Evolutionary conservation across 2,329 filamentous ascomycete genomes (phyloP), one percentile per base, ranked within the genome.

Genomic region (Claviceps sp.): DNA sequence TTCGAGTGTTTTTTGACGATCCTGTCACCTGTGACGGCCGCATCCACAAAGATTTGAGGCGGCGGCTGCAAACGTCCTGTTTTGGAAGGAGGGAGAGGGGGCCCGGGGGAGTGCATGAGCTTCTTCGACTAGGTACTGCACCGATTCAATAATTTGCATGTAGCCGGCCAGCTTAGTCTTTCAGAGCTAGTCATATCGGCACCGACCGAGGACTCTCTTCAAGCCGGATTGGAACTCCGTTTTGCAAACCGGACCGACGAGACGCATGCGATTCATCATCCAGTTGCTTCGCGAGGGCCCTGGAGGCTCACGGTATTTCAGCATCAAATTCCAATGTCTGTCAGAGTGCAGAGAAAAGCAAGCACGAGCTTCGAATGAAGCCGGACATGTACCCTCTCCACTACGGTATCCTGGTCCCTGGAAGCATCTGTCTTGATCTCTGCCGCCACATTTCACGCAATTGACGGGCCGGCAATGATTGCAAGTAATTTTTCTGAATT

Each of bases 1-100:
- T 50, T 37, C 41, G 41, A 6, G 41, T 50, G n/a, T 45, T 43
- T 45, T 30, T 42, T 30, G 48, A 50, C 34, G 41, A 50, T 26
- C 40, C 48, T 13, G 34, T 50, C 4, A 24, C 40, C 48, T 13
- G 34, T 50, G 7, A 24, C 18, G 2, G 41, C 45, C 30, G 26
- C 30, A 3, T 3, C 30, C 3, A 38, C 42, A 11, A 45, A 14
- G 4, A 45, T 50, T 50, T 9, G n/a, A 20, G 30, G 16, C 49
- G 3, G 47, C 37, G 2, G 2, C 26, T 4, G 11, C 11, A 9
- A 41, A 48, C 14, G 11, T 13, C 5, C 22, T 26, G 3, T 48
- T 48, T 26, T 41, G 47, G 22, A 41, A 13, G 5, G 37, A 48
- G 22, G 4, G 20, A 20, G 20, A 20, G 20, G 20, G 20, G 20